Evolutionary conservation across 2,329 filamentous ascomycete genomes (phyloP), one percentile per base, ranked within the genome.

Genomic region (Aspergillus spinulosporus): DNA sequence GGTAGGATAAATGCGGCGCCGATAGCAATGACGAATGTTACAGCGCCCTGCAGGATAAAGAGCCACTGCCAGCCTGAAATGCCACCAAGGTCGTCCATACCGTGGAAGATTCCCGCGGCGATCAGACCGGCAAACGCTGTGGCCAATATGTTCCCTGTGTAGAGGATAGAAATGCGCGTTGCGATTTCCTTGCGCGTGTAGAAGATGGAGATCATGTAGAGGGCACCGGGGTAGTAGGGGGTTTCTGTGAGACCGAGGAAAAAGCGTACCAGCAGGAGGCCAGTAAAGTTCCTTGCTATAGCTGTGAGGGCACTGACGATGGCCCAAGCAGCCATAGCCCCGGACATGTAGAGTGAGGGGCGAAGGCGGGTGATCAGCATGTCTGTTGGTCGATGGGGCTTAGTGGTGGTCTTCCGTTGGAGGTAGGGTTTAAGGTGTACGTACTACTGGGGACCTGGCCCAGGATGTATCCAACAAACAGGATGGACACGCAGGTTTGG

Each of bases 191-290:
- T 78, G 45, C 84, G 78, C 0, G 85, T 87, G 68, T 88, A 88
- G 82, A 84, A 88, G 64, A 86, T 85, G 0, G 83, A 85, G 11
- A 88, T 76, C 51, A 87, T 83, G 39, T 86, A 75, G 12, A 87
- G 76, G 0, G 83, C 82, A 37, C 85, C 85, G 0, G 85, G 85
- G 15, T 86, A 73, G 69, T 86, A 87, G 1, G 71, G 71, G 4
- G 66, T 65, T 53, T 72, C 58, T 9, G 63, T 55, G n/a, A 71
- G 60, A 37, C 68, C 69, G 1, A 77, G 65, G 29, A 76, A 65
- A 52, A 77, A 72, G 3, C 77, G 64, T 7, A 72, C 66, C 3
- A 70, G 67, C 3, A 77, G 54, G 1, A 80, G 68, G 2, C 74
- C 72, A 4, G 60, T 70, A 51, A 71, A 79, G 59, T 72, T 71